Base-by-base conservation (phyloP, 2,329 filamentous ascomycete genomes). In the Exophiala dermatitidis region DNA sequence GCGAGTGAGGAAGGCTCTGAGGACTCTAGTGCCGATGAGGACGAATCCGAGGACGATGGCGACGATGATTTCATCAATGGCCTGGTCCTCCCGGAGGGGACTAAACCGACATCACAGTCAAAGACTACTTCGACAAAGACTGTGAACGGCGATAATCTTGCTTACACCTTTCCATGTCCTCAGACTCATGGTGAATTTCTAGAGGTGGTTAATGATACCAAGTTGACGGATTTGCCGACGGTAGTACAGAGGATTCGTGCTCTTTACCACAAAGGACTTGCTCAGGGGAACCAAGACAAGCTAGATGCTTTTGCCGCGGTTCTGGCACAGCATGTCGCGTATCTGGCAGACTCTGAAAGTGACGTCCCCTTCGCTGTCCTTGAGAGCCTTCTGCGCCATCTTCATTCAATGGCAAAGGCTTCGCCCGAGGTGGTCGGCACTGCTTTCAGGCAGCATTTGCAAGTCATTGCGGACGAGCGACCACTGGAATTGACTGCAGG, bases 231-330 rank as follows among this genome's bases (percentile, higher is more conserved):
- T 63, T 71, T 91, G 1, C 85, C 90, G 0, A 86, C 81, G 0
- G 84, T 94, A 38, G 77, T 98, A 28, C 90, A 95, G 69, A 82
- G 91, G 56, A 93, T 98, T 63, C 83, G 93, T 70, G 86, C 90
- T 8, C 74, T 95, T n/a, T 86, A 97, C 67, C 90, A 97, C 66
- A 87, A 91, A 5, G 90, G 91, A 61, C 79, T 98, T 32, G 82
- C 86, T 58, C 81, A 81, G 60, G 83, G 85, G 54, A 96, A 98
- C 73, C 96, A 95, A 72, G 79, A 81, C 59, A 90, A 88, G 65
- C 80, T 97, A 9, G 75, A 76, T 68, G 81, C 54, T 5, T 79
- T 79, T 55, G 68, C 75, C 5, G 64, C 65, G 47, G 67, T 77
- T 29, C 67, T 79, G 4, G 70, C 78, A 12, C 67, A 76, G 52